Conservation (phyloP, 805 yeast species). For the Wickerhamomyces alni region DNA sequence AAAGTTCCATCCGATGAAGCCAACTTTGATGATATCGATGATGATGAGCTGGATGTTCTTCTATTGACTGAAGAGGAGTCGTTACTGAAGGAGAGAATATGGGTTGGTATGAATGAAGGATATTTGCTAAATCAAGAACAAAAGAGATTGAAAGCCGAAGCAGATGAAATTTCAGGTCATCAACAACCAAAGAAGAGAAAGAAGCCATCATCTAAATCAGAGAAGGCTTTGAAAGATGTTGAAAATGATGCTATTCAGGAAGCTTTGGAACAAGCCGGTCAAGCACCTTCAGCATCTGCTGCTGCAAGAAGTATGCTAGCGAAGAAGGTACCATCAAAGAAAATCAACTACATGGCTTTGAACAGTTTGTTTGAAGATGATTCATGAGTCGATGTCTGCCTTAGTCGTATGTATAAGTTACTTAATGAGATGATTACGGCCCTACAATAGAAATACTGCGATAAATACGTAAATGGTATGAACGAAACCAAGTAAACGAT, state of each 20-base stretch:
- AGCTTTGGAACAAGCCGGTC: conserved; percentile 40
- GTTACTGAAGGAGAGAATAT: conserved; percentile 68
- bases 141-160: conserved; percentile 76
- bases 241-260: conserved; percentile 32
- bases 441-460: neutral
- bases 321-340: conserved; percentile 74
- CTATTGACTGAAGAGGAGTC: conserved; percentile 66
- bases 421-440: too few species aligned
- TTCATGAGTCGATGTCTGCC: too few species aligned
- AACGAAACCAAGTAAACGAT: too few species aligned
- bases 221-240: conserved; percentile 26
- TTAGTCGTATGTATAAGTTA: too few species aligned
- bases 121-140: conserved; percentile 80
- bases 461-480: neutral
- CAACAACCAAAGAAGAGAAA: conserved; percentile 47
- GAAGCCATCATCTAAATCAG: conserved; percentile 26
- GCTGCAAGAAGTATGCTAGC: conserved; percentile 73
- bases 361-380: conserved; percentile 38
- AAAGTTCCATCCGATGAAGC: conserved; percentile 56
- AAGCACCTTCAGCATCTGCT: conserved; percentile 58
- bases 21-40: conserved; percentile 71
- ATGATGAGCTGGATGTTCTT: conserved; percentile 63
- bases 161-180: conserved; percentile 83
- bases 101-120: conserved; percentile 89
- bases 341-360: conserved; percentile 84